Base-by-base conservation (phyloP, 805 yeast species). In the Suhomyces sp. region DNA sequence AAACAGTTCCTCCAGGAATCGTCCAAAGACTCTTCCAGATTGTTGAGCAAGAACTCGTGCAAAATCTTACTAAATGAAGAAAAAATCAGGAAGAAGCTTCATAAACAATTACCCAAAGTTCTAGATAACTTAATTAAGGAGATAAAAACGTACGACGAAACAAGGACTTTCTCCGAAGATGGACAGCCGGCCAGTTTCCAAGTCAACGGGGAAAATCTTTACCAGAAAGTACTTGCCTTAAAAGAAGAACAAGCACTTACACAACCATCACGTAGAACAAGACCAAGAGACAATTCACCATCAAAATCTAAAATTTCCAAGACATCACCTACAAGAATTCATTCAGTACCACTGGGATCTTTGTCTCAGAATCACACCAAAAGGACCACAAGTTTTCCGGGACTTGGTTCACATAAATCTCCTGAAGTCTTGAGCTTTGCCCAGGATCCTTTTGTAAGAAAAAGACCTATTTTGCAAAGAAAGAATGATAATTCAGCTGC, bases 61-160 rank as follows among this genome's bases (percentile, higher is more conserved):
- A 86, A 85, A 55, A 86, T 92, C 23, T 72, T 93, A 54, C 75
- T 88, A 53, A 81, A 86, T 53, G 99, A 93, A 65, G 97, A 91
- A 64, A 86, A 79, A 62, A 74, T 84, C 40, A 74, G 97, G 51
- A 86, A 86, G 59, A 79, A 80, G 50, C 75, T 92, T 6, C 70
- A 81, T n/a, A 83, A 83, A 62, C 80, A 81, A 58, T 72, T 89
- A 58, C 98, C 98, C 0, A 73, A 75, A 36, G 74, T 87, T 0
- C 69, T 89, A 8, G 68, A 72, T 4, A 80, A 75, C 1, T 68
- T 93, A 47, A 80, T 78, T 54, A 42, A 56, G 0, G 79, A 79
- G 48, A 60, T 89, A 4, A 54, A 60, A 3, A 71, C 70, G 10
- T 88, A 82, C 73, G 84, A 86, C 57, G 60, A 66, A 60, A 2